Base-by-base conservation (phyloP, 495 filamentous ascomycete genomes). In the Trichoderma parareesei region DNA sequence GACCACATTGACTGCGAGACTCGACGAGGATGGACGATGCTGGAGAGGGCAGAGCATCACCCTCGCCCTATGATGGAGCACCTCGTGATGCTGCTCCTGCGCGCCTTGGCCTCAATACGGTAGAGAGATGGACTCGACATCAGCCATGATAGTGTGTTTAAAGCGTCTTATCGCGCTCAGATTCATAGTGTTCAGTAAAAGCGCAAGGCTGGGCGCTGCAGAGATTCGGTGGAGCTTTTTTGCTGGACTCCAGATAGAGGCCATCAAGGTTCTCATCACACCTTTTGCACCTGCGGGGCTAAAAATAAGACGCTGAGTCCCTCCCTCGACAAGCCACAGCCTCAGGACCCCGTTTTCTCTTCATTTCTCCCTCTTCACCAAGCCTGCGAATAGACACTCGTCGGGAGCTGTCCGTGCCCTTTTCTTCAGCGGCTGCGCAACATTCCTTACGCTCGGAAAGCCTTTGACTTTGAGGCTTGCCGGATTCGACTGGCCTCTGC, bases 201-300 rank as follows among this genome's bases (percentile, higher is more conserved):
- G 7, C n/a, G 46, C 46, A 49, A 18, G 9, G n/a, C n/a, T 20
- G 2, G n/a, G 18, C 46, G 46, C 16, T 7, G 14, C 14, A 20
- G 46, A 49, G 46, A 49, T 6, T n/a, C 20, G 46, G 46, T 49
- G 46, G 46, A 49, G n/a, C 46, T 49, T 49, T 8, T n/a, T 8
- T 18, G 43, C 13, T 46, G n/a, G 43, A 46, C 7, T 11, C 43
- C 43, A 57, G 38, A 6, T 41, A 33, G 67, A 64, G 65, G 48
- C 70, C 70, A 71, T 71, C 70, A 71, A 68, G 70, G 70, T 71
- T 67, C 70, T 71, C 68, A 66, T 13, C 65, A 67, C 69, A 64
- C 16, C 10, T 46, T 62, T 53, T 40, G 62, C 66, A 18, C 37
- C 20, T 57, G 53, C 53, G 53, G 53, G 53, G 53, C 53, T n/a